phyloP scores from a whole-genome alignment of 108 stramenopile species.

The Nitzschia sp. region DNA sequence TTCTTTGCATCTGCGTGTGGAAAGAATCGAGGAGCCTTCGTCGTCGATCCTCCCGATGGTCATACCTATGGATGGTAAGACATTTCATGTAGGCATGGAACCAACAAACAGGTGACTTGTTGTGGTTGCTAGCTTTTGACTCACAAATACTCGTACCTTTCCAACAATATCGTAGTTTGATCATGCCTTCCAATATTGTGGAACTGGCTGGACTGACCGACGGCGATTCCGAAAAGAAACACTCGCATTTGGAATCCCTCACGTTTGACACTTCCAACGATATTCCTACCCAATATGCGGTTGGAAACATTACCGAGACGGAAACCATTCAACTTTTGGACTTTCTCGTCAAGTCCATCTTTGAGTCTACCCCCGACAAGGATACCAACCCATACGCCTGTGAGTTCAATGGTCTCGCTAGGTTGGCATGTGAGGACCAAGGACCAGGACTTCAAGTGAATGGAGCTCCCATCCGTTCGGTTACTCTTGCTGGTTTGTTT shows the following conservation, averaged over 20 bases:
- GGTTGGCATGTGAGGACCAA: conserved; percentile 27
- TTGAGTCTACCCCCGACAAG: conserved; percentile 36
- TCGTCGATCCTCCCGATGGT: conserved; percentile 76
- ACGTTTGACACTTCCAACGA: conserved; percentile 43
- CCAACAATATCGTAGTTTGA: conserved; percentile 22
- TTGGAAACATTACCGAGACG: conserved; percentile 52
- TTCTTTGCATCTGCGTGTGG: conserved; percentile 83
- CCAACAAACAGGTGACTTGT: background rate
- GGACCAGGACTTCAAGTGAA: background rate
- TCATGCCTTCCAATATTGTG: conserved; percentile 38
- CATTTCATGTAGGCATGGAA: background rate
- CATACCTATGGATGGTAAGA: conserved; percentile 33
- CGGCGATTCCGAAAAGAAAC: background rate
- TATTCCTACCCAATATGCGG: conserved; percentile 34
- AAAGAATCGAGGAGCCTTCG: conserved; percentile 86
- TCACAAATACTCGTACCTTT: background rate
- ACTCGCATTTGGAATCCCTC: background rate
- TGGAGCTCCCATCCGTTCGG: conserved; percentile 53
- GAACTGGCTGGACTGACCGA: conserved; percentile 28
- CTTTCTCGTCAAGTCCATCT: conserved; percentile 49
- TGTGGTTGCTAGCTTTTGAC: background rate
- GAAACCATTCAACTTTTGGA: conserved; percentile 56
- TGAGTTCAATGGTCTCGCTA: conserved; percentile 63
- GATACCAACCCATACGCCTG: conserved; percentile 52
- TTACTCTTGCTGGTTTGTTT: conserved; percentile 68